phyloP scores from a whole-genome alignment of 257 asterid species.

The Primulina tabacum region DNA sequence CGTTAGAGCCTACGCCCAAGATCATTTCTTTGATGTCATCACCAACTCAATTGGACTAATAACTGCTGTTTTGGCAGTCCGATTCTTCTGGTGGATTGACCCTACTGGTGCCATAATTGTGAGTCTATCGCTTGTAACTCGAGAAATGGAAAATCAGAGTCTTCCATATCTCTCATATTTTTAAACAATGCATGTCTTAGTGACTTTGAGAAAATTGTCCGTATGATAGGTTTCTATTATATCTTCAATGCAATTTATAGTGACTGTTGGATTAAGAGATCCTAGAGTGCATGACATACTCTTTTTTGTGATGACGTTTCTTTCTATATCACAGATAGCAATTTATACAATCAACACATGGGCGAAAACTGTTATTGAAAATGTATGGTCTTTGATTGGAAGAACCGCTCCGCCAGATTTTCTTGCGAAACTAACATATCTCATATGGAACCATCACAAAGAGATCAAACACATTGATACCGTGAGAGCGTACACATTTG shows the following conservation, averaged over 20 bases:
- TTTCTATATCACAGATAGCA: slow-evolving; percentile 27
- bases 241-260: neutral
- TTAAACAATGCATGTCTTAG: neutral
- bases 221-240: too few species aligned
- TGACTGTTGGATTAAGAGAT: neutral
- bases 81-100: slow-evolving; percentile 53
- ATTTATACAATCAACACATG: slow-evolving; percentile 33
- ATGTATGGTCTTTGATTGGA: slow-evolving; percentile 31
- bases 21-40: slow-evolving; percentile 43
- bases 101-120: slow-evolving; percentile 41
- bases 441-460: slow-evolving; percentile 31
- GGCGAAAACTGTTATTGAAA: slow-evolving; percentile 31
- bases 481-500: slow-evolving; percentile 34
- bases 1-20: slow-evolving; percentile 37
- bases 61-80: slow-evolving; percentile 44
- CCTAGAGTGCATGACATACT: neutral
- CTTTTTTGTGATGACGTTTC: neutral
- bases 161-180: neutral
- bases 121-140: slow-evolving; percentile 1
- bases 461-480: slow-evolving; percentile 33
- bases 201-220: neutral
- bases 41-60: slow-evolving; percentile 40
- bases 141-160: neutral
- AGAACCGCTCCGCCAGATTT: slow-evolving; percentile 37
- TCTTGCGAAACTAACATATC: slow-evolving; percentile 27